Evolutionary conservation across 805 yeast genomes (phyloP), one percentile per base, ranked within the genome.

Genomic region (Nakazawaea wyomingensis): DNA sequence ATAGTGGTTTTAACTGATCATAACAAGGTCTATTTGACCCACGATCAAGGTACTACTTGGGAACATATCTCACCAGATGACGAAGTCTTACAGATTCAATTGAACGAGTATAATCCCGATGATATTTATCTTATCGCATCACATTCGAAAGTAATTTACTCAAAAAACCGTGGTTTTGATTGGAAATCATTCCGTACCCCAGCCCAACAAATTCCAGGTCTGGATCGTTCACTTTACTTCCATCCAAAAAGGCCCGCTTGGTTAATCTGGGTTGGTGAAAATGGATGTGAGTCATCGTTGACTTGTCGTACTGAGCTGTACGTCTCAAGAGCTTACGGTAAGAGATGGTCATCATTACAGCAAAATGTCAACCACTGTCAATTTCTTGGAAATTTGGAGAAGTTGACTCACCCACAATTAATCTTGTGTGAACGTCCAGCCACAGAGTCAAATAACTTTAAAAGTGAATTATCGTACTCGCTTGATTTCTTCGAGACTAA

Each of bases 231-330:
- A 0, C 51, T 88, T 18, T 64, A 76, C 26, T 88, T 86, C 69
- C 84, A 85, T 56, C 79, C 82, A n/a, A 59, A 61, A 4, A 72
- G 78, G 46, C 57, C 72, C 1, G 65, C 75, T n/a, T 71, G 78
- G 61, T 71, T 88, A 51, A 76, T 91, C 26, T 85, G 80, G 68
- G 70, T 76, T 47, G 87, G 93, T 13, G 76, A 74, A 37, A 71
- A 69, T 32, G 75, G 76, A 17, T 82, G 93, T 61, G 74, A 71
- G 3, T 53, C 60, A n/a, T 62, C 71, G 3, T 47, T 51, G 6
- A 59, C 68, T 13, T 89, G 96, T 61, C 67, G 70, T 39, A 57
- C 74, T 1, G 72, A 66, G 4, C 82, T 87, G 0, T 82, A 71
- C 54, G 65, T 76, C 40, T 77, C 96, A 1, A 66, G 64, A 32